Conservation (phyloP, 108 stramenopile species). For the Cyclotella sp. region DNA sequence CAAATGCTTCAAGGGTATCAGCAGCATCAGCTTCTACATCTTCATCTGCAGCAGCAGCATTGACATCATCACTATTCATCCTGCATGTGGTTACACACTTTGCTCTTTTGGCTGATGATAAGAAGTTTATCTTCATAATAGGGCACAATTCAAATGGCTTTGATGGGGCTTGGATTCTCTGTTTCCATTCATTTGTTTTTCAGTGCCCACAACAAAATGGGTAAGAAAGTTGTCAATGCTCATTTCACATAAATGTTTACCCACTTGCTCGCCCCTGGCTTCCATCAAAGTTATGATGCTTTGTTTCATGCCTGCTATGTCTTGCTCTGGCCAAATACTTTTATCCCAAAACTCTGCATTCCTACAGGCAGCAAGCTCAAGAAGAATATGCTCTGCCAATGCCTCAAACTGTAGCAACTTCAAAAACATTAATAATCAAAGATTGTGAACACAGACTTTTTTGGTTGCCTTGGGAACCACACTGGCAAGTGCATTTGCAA, state of each 20-base stretch:
- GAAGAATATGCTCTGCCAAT: conserved; percentile 22
- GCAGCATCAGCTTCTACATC: too few relatives aligned
- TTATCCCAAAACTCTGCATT: conserved; percentile 4
- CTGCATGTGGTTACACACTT: neutral
- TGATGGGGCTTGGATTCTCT: neutral
- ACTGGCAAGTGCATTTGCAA: conserved; percentile 38
- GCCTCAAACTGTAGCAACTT: conserved; percentile 8
- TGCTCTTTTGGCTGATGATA: neutral
- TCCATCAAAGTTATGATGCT: conserved; percentile 27
- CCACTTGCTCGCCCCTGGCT: too few relatives aligned
- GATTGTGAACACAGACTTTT: neutral
- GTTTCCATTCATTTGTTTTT: conserved; percentile 17
- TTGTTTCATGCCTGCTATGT: conserved; percentile 1
- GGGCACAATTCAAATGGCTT: conserved; percentile 13
- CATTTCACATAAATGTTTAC: too few relatives aligned
- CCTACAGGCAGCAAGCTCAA: conserved; percentile 17
- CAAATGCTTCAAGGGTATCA: too few relatives aligned
- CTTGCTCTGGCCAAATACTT: conserved; percentile 12
- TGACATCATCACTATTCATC: too few relatives aligned
- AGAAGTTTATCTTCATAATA: neutral
- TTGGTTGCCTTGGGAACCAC: conserved; percentile 18
- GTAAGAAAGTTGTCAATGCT: too few relatives aligned
- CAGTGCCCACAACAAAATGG: neutral
- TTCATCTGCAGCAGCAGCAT: too few relatives aligned
- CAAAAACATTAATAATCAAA: conserved; percentile 6